Conservation (phyloP, 2,329 filamentous ascomycete genomes). For the Ilyonectria robusta region DNA sequence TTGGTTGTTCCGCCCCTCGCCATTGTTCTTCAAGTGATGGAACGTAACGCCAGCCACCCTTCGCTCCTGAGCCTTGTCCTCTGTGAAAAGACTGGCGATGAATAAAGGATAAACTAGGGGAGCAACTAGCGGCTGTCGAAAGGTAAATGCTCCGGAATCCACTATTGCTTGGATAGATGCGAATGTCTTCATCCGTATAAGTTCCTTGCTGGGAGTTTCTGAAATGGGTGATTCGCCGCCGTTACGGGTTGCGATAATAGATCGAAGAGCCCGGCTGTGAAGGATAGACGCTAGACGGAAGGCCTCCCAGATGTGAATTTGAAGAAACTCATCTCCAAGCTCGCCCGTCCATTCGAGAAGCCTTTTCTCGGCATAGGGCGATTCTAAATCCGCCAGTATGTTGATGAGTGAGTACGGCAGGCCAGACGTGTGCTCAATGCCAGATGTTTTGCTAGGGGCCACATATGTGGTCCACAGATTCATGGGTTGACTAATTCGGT, state of each 20-base stretch:
- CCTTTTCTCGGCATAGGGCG: neutral
- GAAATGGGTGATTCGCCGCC: neutral
- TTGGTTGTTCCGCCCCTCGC: constrained; percentile 14
- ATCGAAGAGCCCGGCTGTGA: constrained; percentile 15
- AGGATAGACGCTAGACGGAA: constrained; percentile 16
- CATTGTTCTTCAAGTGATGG: constrained; percentile 17
- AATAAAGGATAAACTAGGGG: constrained; percentile 23
- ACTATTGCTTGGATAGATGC: constrained; percentile 14
- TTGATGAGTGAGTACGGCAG: constrained; percentile 23
- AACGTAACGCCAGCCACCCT: constrained; percentile 17
- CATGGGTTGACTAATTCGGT: constrained; percentile 13
- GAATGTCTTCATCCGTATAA: constrained; percentile 16
- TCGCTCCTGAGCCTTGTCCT: constrained; percentile 8
- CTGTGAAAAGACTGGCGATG: constrained; percentile 15
- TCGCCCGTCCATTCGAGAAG: constrained; percentile 21
- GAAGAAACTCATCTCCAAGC: constrained; percentile 8
- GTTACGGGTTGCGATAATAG: neutral
- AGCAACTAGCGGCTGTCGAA: neutral
- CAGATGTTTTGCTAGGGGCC: neutral
- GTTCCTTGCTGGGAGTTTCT: neutral
- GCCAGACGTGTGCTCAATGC: constrained; percentile 21
- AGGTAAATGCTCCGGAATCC: constrained; percentile 14
- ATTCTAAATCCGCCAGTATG: constrained; percentile 12
- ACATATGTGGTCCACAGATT: constrained; percentile 19
- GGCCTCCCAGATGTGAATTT: constrained; percentile 26